Evolutionary conservation across 208 protist genomes (phyloP).

Genomic region (Novymonas esmeraldas): DNA sequence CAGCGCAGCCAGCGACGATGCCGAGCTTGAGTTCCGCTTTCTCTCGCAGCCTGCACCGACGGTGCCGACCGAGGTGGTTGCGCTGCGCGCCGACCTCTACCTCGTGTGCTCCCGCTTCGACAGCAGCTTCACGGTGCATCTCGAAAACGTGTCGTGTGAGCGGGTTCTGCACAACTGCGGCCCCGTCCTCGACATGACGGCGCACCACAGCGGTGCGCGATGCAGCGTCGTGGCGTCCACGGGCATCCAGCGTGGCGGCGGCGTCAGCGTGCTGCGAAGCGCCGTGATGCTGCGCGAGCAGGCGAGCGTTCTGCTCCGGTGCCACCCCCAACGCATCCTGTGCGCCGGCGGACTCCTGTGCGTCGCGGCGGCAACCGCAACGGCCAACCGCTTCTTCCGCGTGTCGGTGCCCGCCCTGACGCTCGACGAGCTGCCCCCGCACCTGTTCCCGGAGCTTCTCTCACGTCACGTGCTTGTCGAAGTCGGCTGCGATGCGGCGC

Average conservation of each 20-base stretch:
- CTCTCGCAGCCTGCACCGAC: slow-evolving; percentile 28
- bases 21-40: slow-evolving; percentile 33
- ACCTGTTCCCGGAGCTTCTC: slow-evolving; percentile 1
- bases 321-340: slow-evolving; percentile 15
- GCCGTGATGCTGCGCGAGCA: slow-evolving; percentile 54
- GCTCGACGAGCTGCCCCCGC: slow-evolving; percentile 4
- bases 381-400: slow-evolving; percentile 21
- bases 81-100: slow-evolving; percentile 25
- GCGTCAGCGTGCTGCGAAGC: slow-evolving; percentile 69
- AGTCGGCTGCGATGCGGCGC: slow-evolving; percentile 7
- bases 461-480: slow-evolving; percentile 12
- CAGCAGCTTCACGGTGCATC: slow-evolving; percentile 52
- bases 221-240: slow-evolving; percentile 73
- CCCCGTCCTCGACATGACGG: slow-evolving; percentile 72
- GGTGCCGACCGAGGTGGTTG: slow-evolving; percentile 28
- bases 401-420: slow-evolving; percentile 13
- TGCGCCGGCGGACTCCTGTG: slow-evolving; percentile 28
- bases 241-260: slow-evolving; percentile 61
- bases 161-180: slow-evolving; percentile 68
- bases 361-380: slow-evolving; percentile 1
- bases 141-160: slow-evolving; percentile 32
- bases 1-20: slow-evolving; percentile 4
- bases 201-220: slow-evolving; percentile 41
- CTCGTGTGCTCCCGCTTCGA: slow-evolving; percentile 65
- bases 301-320: slow-evolving; percentile 5